Percentiles rank a stretch among this genome's conserved stretches.
Evolutionary conservation across 1,139 yeast species (phyloP).

Genomic region (Kodamaea arcana): DNA sequence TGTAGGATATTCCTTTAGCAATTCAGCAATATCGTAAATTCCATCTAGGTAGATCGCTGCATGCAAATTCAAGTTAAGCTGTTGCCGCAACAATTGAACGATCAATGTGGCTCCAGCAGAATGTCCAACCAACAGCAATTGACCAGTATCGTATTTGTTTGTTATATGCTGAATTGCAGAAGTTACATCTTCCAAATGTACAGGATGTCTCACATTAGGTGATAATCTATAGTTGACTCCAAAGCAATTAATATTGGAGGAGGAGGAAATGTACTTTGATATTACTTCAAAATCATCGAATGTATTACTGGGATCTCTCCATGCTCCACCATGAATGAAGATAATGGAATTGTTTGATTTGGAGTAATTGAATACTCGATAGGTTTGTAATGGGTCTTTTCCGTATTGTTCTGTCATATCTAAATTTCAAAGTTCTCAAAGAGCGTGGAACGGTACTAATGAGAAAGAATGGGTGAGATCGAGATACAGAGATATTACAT

Average conservation of each 20-base stretch:
- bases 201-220: constrained; percentile 61
- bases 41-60: constrained; percentile 41
- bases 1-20: constrained; percentile 41
- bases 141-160: constrained; percentile 10
- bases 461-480: too few relatives aligned
- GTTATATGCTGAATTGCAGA: constrained; percentile 37
- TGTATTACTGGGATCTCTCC: constrained; percentile 71
- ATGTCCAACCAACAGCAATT: constrained; percentile 58
- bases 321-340: constrained; percentile 85
- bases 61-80: constrained; percentile 1
- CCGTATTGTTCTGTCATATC: constrained; percentile 14
- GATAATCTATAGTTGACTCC: constrained; percentile 69
- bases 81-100: constrained; percentile 44
- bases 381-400: constrained; percentile 15
- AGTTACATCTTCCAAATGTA: constrained; percentile 55
- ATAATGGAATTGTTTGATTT: constrained; percentile 25
- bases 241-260: constrained; percentile 20
- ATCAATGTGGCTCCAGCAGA: constrained; percentile 78
- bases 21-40: constrained; percentile 39
- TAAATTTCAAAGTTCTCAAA: too few relatives aligned
- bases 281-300: constrained; percentile 50
- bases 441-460: too few relatives aligned
- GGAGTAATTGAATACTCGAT: constrained; percentile 13
- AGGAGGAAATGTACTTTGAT: constrained; percentile 14
- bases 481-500: too few relatives aligned